These are phyloP conservation scores for Penicillium sp. DNA, from an alignment of 2,329 filamentous ascomycete species.

Conservation along the genomic window DNA sequence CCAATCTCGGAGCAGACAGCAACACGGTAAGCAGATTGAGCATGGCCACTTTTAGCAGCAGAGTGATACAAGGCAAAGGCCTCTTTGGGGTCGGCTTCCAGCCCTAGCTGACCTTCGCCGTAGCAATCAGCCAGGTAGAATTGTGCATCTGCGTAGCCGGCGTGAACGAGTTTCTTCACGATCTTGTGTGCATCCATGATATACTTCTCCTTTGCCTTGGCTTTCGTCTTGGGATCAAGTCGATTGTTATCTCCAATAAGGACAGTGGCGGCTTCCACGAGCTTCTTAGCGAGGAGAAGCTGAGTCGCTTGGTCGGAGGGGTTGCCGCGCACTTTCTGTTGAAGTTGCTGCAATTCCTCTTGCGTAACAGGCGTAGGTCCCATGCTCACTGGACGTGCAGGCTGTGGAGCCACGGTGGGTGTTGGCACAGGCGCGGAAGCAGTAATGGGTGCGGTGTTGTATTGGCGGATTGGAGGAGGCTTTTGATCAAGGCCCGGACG, in stretches of 20 bases:
- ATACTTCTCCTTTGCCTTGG: slow-evolving; percentile 74
- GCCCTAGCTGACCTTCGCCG: slow-evolving; percentile 74
- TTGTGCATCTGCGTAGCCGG: slow-evolving; percentile 79
- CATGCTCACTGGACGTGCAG: slow-evolving; percentile 5
- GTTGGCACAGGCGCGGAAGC: slow-evolving; percentile 34
- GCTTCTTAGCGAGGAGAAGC: slow-evolving; percentile 72
- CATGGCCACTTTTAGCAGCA: slow-evolving; percentile 83
- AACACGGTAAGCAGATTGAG: slow-evolving; percentile 84
- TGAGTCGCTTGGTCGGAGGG: slow-evolving; percentile 70
- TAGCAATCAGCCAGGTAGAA: slow-evolving; percentile 91
- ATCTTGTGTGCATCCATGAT: slow-evolving; percentile 83
- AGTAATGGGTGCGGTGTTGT: slow-evolving; percentile 39
- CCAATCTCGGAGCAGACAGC: slow-evolving; percentile 98
- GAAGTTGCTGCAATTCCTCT: slow-evolving; percentile 73
- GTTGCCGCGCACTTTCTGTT: slow-evolving; percentile 66
- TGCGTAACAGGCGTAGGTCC: slow-evolving; percentile 63
- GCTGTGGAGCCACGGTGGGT: slow-evolving; percentile 20
- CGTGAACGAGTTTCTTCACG: slow-evolving; percentile 77
- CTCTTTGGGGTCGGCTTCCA: slow-evolving; percentile 82
- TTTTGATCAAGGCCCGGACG: slow-evolving; percentile 52
- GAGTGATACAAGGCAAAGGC: slow-evolving; percentile 92
- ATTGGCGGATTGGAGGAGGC: slow-evolving; percentile 55
- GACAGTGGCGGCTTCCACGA: slow-evolving; percentile 79
- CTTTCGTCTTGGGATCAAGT: slow-evolving; percentile 62
- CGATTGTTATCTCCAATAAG: slow-evolving; percentile 74